These are phyloP conservation scores for Pugionium cornutum DNA, from an alignment of 345 rosid genomes.

Conservation along the genomic window DNA sequence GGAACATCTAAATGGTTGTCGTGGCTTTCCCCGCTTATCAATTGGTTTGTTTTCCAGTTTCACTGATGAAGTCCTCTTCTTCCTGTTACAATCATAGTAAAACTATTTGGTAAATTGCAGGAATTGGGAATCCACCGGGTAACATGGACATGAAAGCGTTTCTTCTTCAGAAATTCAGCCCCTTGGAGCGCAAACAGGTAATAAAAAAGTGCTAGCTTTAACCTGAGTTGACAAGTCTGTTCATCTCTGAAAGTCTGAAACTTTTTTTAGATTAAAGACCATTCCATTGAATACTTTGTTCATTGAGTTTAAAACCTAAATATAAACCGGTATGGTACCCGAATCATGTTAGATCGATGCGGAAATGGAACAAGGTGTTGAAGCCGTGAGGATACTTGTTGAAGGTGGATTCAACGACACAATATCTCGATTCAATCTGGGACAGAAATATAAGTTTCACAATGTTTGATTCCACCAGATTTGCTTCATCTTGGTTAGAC, in stretches of 20 bases:
- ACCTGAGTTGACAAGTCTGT: neutral
- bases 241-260: neutral
- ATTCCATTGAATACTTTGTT: neutral
- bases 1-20: constrained; percentile 70
- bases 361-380: constrained; percentile 69
- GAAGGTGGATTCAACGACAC: constrained; percentile 56
- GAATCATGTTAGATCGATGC: constrained; percentile 55
- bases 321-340: neutral
- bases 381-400: constrained; percentile 60
- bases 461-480: constrained; percentile 38
- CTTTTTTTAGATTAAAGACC: neutral
- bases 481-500: neutral
- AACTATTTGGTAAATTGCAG: constrained; percentile 38
- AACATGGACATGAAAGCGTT: constrained; percentile 89
- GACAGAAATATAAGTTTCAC: constrained; percentile 78
- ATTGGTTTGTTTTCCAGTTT: constrained; percentile 51
- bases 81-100: neutral
- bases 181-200: constrained; percentile 66
- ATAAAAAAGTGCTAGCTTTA: neutral
- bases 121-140: constrained; percentile 92
- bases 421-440: constrained; percentile 61
- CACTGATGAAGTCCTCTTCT: neutral
- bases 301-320: neutral
- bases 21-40: constrained; percentile 68
- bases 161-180: constrained; percentile 79